Evolutionary conservation across 1,139 yeast species (phyloP).

Genomic region (Chernovozyma aurita): DNA sequence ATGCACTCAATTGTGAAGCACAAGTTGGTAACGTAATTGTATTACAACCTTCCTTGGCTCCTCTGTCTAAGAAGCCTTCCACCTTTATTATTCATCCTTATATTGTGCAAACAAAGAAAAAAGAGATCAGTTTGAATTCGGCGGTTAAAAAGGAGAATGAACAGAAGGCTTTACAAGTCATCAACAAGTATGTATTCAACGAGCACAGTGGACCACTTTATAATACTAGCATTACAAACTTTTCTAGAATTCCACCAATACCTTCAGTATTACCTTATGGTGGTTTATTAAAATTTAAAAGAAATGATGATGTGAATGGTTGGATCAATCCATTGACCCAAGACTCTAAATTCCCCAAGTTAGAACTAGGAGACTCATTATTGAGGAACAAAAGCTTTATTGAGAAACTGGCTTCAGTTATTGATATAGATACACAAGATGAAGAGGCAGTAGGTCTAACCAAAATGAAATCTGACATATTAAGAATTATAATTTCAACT

Average conservation of each 20-base stretch:
- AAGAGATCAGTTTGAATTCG: slow-evolving; percentile 24
- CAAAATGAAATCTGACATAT: slow-evolving; percentile 34
- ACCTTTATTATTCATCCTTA: slow-evolving; percentile 52
- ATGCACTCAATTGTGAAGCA: slow-evolving; percentile 51
- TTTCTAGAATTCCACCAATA: slow-evolving; percentile 45
- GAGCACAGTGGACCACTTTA: not conserved
- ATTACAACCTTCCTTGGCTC: slow-evolving; percentile 46
- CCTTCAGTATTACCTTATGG: slow-evolving; percentile 53
- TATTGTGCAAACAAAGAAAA: slow-evolving; percentile 39
- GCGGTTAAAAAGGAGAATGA: slow-evolving; percentile 26
- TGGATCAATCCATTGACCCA: slow-evolving; percentile 40
- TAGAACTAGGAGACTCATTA: slow-evolving; percentile 53
- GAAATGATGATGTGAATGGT: slow-evolving; percentile 34
- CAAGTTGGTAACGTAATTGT: slow-evolving; percentile 53
- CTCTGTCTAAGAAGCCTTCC: slow-evolving; percentile 36
- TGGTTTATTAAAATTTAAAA: slow-evolving; percentile 54
- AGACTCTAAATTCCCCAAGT: slow-evolving; percentile 23
- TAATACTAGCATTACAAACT: slow-evolving; percentile 48
- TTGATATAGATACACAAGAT: slow-evolving; percentile 6
- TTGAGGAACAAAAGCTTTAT: slow-evolving; percentile 49
- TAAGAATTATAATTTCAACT: slow-evolving; percentile 42
- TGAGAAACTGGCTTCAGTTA: too few species aligned
- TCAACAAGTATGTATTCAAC: slow-evolving; percentile 10
- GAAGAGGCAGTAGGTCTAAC: slow-evolving; percentile 56
- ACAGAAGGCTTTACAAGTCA: slow-evolving; percentile 13